Base-by-base conservation (phyloP, 768 basidiomycete species). In the Infundibulicybe gibba region DNA sequence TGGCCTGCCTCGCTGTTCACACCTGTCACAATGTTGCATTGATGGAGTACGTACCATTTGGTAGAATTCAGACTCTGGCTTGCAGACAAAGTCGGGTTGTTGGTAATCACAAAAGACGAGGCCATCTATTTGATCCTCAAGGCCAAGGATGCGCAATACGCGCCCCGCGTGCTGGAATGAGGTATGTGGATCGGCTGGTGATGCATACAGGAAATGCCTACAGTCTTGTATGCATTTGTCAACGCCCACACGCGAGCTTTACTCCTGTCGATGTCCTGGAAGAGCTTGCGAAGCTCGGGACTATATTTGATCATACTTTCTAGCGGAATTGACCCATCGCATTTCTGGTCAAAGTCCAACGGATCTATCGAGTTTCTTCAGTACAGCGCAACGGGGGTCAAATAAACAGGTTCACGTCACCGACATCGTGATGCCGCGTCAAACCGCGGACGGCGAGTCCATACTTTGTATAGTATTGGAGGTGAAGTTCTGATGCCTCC, bases 231-330 rank as follows among this genome's bases (percentile, higher is more conserved):
- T 10, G 91, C 91, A 58, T 94, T 94, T 3, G 91, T 94, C 37
- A 93, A 65, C 2, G 79, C 89, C 90, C 90, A 93, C 4, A 93
- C 81, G n/a, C 81, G 77, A 8, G 74, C 79, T 61, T 87, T 91
- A 21, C 70, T 74, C 40, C 83, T 79, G 58, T 94, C 88, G 25
- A 94, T 81, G 58, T 93, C 88, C 60, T 85, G 67, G 43, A 94
- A 74, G 5, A 94, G 74, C 55, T 81, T 76, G 16, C 82, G 80
- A 9, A 87, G 61, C 6, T 52, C 57, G 6, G 83, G 79, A 58
- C 86, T 70, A 25, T 83, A 86, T 20, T 74, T 70, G 52, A 94
- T 82, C 70, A 87, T 83, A 2, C 83, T 74, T 58, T 94, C 91
- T 6, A 94, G 71, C 6, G 91, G 91, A 11, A 94, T 72, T 16